Percentiles rank a stretch among this genome's conserved stretches.
phyloP scores from a whole-genome alignment of 371 early-diverging fungal genomes.

The Vairimorpha necatrix region DNA sequence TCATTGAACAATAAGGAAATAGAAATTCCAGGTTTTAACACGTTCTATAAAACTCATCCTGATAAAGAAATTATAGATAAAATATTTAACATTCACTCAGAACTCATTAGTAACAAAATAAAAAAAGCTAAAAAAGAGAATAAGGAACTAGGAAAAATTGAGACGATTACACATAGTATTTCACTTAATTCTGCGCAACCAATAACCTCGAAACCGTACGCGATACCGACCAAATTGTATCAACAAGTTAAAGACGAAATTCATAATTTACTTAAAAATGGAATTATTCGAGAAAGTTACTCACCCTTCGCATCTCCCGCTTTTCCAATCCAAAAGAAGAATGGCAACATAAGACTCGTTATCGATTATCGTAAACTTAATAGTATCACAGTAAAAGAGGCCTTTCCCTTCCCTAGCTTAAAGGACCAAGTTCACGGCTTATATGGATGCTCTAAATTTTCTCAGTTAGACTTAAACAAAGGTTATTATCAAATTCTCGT shows the following conservation, averaged over 20 bases:
- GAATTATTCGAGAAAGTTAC: neutral
- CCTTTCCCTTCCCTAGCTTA: neutral
- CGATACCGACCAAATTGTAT: neutral
- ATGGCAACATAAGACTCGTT: conserved; percentile 62
- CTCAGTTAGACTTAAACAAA: neutral
- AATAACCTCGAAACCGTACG: neutral
- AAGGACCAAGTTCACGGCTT: neutral
- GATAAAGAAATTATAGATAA: no score
- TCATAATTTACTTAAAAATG: neutral
- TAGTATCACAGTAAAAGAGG: conserved; percentile 28
- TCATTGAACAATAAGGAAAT: no score
- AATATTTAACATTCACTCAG: no score
- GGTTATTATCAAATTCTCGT: neutral
- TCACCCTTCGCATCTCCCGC: neutral
- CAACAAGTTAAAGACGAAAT: neutral
- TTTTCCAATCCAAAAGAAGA: conserved; percentile 44
- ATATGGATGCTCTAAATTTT: neutral
- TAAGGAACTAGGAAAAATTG: no score
- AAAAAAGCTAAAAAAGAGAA: no score
- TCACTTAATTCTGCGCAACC: no score
- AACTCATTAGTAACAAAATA: no score
- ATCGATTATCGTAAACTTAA: conserved; percentile 65
- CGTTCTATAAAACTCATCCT: no score
- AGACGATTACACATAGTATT: no score
- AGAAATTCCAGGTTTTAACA: no score